Base-by-base conservation (phyloP, 768 basidiomycete genomes). In the Mycena vitilis region DNA sequence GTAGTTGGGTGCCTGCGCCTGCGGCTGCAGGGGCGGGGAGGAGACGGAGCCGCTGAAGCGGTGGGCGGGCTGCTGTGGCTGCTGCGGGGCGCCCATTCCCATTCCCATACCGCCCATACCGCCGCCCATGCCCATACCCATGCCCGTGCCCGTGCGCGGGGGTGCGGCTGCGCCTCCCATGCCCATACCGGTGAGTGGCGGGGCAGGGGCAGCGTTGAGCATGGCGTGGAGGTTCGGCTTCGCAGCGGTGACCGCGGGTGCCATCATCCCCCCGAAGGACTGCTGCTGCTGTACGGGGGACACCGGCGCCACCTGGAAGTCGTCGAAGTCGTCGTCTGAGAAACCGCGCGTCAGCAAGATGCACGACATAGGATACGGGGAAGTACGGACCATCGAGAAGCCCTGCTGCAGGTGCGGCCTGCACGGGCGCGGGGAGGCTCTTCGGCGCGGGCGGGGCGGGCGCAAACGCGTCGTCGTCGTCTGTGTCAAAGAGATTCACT, bases 301-400 rank as follows among this genome's bases (percentile, higher is more conserved):
- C 37, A 82, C 77, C 20, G 91, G 92, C 3, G 91, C 92, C 22
- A 88, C 89, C 77, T 94, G 91, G 82, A 95, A 95, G 77, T 95
- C 94, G 58, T 87, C 89, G 72, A 95, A 95, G 57, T 95, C 94
- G 70, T 95, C 94, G 73, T 93, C 93, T 86, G 65, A 9, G 40
- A 40, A 23, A 64, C 59, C n/a, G 55, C 18, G 16, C 1, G n/a
- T 73, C 30, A 72, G 68, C 23, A 71, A 64, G 60, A 55, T 51
- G 38, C 40, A 54, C 25, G 53, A 5, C 36, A 57, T 30, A 5
- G 44, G 45, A n/a, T 20, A 11, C 4, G 3, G 55, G 4, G 12
- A 20, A 34, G 23, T 52, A 72, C 79, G 63, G 71, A 85, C 86
- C 86, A 76, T 87, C 86, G 57, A 85, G 66, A 8, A 76, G 37